Conservation (phyloP, 192 early-diverging fungal genomes). For the Backusella tarrabulga region DNA sequence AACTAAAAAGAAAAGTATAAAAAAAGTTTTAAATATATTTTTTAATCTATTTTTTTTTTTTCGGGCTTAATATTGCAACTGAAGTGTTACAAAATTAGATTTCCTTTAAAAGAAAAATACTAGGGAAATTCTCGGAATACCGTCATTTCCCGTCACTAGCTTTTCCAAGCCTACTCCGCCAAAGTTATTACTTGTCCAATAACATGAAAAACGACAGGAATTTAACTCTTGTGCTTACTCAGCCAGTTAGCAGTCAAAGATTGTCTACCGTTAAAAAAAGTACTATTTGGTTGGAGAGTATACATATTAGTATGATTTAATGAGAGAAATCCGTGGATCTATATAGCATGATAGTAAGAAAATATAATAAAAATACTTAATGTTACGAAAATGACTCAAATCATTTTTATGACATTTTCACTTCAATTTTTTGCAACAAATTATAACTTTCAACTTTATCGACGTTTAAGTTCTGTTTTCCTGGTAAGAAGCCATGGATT, state of each 20-base stretch:
- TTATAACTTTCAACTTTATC: neutral
- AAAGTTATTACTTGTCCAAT: neutral
- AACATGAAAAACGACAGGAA: neutral
- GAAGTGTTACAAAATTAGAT: neutral
- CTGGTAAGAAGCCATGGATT: neutral
- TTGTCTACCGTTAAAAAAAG: neutral
- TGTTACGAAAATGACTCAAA: no score
- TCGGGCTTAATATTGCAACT: neutral
- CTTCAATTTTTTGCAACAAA: neutral
- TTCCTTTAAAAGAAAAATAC: neutral
- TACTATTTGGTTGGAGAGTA: neutral
- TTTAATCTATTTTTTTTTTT: neutral
- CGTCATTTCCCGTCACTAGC: neutral
- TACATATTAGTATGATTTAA: neutral
- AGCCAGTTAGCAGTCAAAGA: neutral
- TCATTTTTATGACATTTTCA: no score
- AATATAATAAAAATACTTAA: no score
- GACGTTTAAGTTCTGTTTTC: neutral
- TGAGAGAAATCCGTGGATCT: neutral
- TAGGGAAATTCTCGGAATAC: neutral
- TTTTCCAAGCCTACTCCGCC: neutral
- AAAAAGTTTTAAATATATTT: neutral
- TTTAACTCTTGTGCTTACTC: neutral
- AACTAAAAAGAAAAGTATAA: neutral
- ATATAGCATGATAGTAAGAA: no score